Evolutionary conservation across 352 stramenopile genomes (phyloP), one percentile per base, ranked within the genome.

Genomic region (Stramenopiles sp.): DNA sequence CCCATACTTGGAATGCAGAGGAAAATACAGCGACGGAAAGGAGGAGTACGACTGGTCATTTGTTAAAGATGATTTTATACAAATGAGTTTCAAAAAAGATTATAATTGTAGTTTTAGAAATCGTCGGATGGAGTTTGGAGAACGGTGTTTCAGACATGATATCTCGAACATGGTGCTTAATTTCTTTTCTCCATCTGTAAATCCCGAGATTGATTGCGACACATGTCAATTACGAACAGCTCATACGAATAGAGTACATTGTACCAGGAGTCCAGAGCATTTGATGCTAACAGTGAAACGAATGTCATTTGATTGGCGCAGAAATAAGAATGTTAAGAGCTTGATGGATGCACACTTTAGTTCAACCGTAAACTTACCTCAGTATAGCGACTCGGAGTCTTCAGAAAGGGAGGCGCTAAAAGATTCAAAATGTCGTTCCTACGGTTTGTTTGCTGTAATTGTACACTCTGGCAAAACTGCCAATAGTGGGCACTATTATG

Each of bases 401-500:
- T 25, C 22, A 25, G 27, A 71, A 71, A 25, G 22, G 55, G 27
- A 25, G 22, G 55, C 55, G 22, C 25, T 67, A 22, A 80, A 88
- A 27, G 67, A 84, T 8, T 82, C 89, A 30, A 83, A 83, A 7
- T 85, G 84, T 1, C 90, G 91, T 0, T 81, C 90, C 44, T 95
- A 95, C 80, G 91, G 91, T 25, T 85, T 95, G 4, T 95, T 95
- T 32, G 91, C 89, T 33, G 91, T 95, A 31, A 85, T 95, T 0
- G 90, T 95, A 1, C 91, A 95, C 84, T 94, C 89, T 80, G 91
- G 91, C 7, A 82, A 94, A 44, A 93, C 89, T 0, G 90, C 91
- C 29, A 95, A 95, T 83, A 95, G 90, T 7, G 91, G 91, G 0
- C 91, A 96, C 81, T 96, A 96, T 82, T 96, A 94, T 83, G 92